Evolutionary conservation across 225 moss, liverwort and hornwort species (phyloP).

Genomic region (Antitrichia curtipendula): DNA sequence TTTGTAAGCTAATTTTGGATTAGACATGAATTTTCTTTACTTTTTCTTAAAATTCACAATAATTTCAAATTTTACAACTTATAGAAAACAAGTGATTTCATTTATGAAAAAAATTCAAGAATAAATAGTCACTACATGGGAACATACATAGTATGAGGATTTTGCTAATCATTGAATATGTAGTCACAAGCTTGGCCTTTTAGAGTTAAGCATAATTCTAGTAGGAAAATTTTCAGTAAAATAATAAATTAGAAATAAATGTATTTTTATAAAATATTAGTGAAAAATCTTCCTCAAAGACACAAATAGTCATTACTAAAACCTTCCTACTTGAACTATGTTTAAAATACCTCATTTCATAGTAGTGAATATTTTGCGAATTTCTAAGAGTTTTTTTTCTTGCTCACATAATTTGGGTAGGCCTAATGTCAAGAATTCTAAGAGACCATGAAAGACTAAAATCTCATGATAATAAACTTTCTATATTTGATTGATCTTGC

Average conservation of each 20-base stretch:
- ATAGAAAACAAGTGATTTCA: not conserved
- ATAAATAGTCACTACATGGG: too few relatives aligned
- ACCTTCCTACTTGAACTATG: not conserved
- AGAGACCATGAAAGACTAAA: not conserved
- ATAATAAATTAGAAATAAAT: not conserved
- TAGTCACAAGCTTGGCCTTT: not conserved
- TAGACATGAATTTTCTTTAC: not conserved
- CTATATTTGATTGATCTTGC: not conserved
- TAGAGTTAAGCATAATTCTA: accelerated
- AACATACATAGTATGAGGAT: not conserved
- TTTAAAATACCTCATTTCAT: not conserved
- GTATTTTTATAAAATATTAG: not conserved
- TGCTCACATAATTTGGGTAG: too few relatives aligned
- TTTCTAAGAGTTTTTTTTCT: not conserved
- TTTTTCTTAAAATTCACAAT: not conserved
- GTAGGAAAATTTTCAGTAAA: not conserved
- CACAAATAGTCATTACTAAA: not conserved
- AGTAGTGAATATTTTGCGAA: not conserved
- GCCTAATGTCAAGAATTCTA: not conserved
- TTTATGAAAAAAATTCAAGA: not conserved
- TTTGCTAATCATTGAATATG: not conserved
- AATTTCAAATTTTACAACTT: not conserved
- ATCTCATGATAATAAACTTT: not conserved
- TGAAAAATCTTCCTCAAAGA: not conserved
- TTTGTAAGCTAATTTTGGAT: not conserved